Base-by-base conservation (phyloP, 2,329 filamentous ascomycete genomes). In the Hypoxylon sp. region DNA sequence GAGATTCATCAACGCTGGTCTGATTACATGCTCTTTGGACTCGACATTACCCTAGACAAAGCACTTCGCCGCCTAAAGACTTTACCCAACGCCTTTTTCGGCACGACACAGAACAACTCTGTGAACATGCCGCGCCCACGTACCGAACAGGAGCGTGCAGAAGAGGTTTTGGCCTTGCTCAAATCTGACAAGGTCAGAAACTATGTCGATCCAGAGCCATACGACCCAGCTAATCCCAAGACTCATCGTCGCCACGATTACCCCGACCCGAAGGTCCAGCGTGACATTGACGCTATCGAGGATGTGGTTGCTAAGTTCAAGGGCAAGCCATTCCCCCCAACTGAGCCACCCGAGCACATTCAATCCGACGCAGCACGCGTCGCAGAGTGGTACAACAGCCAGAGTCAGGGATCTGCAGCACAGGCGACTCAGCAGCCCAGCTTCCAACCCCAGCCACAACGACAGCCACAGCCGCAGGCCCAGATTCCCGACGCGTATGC, bases 341-440 rank as follows among this genome's bases (percentile, higher is more conserved):
- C 74, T 1, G 81, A 85, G 47, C 85, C 87, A 3, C 86, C 88
- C 0, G 81, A 83, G 17, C 87, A 86, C 82, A 81, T 89, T 70
- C 78, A 77, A 9, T 78, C 83, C 22, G 81, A 85, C 33, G 76
- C 82, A 2, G 83, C 83, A 33, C 82, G 82, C 67, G 79, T 84
- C 0, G 82, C 83, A 9, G 83, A 87, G 68, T 90, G 87, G 87
- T 84, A 83, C 79, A 76, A 82, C 10, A 86, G 85, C 0, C 84
- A 83, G 67, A 81, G 81, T 60, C 81, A 79, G 65, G 82, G 83
- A 56, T 50, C 75, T 11, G 77, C 80, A 8, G 74, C 76, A 1
- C 80, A 79, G 50, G 78, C 83, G 51, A 81, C 81, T 60, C 80
- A 76, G 29, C 79, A 81, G 1, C 81, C 50, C 3, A 71, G 73